phyloP scores from a whole-genome alignment of 768 basidiomycete genomes.

The Trichaptum fuscoviolaceum region DNA sequence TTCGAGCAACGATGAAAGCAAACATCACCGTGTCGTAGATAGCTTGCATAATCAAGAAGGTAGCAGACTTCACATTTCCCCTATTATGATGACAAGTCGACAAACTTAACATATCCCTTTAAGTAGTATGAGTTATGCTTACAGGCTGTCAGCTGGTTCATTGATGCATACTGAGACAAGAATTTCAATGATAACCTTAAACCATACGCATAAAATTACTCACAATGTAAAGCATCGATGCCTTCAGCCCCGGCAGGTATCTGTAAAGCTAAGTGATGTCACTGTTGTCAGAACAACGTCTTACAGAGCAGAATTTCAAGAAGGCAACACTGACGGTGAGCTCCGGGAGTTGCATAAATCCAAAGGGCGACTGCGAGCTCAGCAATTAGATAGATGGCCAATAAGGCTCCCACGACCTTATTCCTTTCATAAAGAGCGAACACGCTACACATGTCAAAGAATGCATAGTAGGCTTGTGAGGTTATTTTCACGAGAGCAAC shows the following conservation, averaged over 20 bases:
- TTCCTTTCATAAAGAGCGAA: background rate
- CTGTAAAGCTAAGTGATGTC: background rate
- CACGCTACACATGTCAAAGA: too few relatives aligned
- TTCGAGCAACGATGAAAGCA: background rate
- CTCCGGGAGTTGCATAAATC: background rate
- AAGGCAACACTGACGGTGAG: background rate
- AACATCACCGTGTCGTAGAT: background rate
- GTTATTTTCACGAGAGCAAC: too few relatives aligned
- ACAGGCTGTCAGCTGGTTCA: background rate
- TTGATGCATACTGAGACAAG: background rate
- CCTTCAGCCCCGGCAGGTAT: background rate
- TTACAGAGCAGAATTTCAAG: too few relatives aligned
- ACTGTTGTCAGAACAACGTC: too few relatives aligned
- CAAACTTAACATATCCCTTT: background rate
- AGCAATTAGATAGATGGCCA: background rate
- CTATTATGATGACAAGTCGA: background rate
- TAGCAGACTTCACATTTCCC: background rate
- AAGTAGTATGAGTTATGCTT: background rate
- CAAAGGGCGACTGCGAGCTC: background rate
- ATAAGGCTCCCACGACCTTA: background rate
- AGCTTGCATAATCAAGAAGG: background rate
- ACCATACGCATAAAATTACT: too few relatives aligned
- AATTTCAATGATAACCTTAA: too few relatives aligned
- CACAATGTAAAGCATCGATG: background rate
- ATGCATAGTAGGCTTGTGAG: background rate